Base-by-base conservation (phyloP, 2,329 filamentous ascomycete genomes). In the Aureobasidium subglaciale region DNA sequence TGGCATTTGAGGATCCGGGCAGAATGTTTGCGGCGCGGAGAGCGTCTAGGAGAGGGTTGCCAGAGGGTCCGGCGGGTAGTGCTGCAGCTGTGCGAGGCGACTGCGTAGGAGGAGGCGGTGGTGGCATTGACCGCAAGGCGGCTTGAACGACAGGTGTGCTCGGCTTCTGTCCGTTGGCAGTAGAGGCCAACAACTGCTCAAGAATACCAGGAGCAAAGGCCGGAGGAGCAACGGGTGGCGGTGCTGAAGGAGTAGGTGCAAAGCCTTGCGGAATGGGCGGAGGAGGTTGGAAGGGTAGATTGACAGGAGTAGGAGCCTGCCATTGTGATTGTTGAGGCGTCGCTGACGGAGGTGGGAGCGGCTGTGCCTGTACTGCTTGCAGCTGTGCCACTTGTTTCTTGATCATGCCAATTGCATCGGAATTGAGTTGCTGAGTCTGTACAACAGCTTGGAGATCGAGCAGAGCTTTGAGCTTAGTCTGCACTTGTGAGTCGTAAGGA, bases 311-410 rank as follows among this genome's bases (percentile, higher is more conserved):
- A 25, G 61, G 59, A 20, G 62, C 62, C 32, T 65, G 64, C 65
- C 66, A 68, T 53, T 67, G 65, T 2, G 58, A 49, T 24, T 57
- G 56, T 32, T 64, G 62, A 20, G 67, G 64, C 9, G 57, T 52
- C 16, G 63, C 58, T 18, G 63, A 61, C 42, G 65, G 66, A 13
- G 67, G 29, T 61, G 10, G 67, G 63, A 9, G 66, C 64, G 18
- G 72, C 68, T 58, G 77, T 77, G 70, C 83, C 76, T 67, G 79
- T 80, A 81, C 81, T 73, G 77, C 83, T 32, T 74, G 81, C 70
- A 96, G 80, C 71, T 85, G 83, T 70, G 86, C 84, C 71, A 96
- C 85, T 80, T 93, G 89, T 69, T 86, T 85, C 72, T 86, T 88
- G 72, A 96, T 87, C 70, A 87, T 82, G 72, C 87, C 84, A 68